Evolutionary conservation across 106 monocot species (phyloP), one percentile per base, ranked within the genome.

Genomic region (Allium cepa): DNA sequence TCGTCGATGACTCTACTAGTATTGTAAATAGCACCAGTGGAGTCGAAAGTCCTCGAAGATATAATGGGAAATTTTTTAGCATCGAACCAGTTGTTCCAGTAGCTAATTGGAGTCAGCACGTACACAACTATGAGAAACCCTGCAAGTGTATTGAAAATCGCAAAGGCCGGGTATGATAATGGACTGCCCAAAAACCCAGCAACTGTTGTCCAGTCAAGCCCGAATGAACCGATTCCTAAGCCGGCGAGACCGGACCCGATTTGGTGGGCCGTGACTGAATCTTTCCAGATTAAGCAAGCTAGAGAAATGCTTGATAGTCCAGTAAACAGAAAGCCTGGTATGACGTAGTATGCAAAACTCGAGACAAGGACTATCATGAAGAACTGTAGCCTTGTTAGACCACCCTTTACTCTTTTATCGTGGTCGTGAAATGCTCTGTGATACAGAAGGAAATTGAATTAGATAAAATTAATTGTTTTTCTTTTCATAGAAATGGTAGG

Each of bases 221-320:
- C 78, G 46, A 89, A 77, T 36, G 88, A 79, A 8, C 88, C 88
- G 9, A 89, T 67, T 46, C 88, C 88, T 4, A 88, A 72, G 10
- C 88, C 88, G 2, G 50, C 62, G 22, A 79, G 56, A 4, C 84
- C 88, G 1, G 81, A 81, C 0, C 88, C 84, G 36, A 88, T 78
- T 49, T 88, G 81, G 11, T 84, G 88, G 3, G 84, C 82, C 0
- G 79, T 82, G 53, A 85, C 49, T 0, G 85, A 89, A 36, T 77
- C n/a, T 53, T 82, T 85, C 73, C 73, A 85, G 4, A 89, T 69
- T 22, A 72, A 53, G 60, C 88, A 89, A 4, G 74, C 63, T 10
- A 79, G 26, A 0, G 88, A 88, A 16, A 88, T 28, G 7, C 71
- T 45, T 9, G 81, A 73, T 55, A 84, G 70, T 26, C 77, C 57